Percentiles rank a stretch among this genome's conserved stretches.
Evolutionary conservation across 371 early-diverging fungal species (phyloP).

Genomic region (Mortierella sp.): DNA sequence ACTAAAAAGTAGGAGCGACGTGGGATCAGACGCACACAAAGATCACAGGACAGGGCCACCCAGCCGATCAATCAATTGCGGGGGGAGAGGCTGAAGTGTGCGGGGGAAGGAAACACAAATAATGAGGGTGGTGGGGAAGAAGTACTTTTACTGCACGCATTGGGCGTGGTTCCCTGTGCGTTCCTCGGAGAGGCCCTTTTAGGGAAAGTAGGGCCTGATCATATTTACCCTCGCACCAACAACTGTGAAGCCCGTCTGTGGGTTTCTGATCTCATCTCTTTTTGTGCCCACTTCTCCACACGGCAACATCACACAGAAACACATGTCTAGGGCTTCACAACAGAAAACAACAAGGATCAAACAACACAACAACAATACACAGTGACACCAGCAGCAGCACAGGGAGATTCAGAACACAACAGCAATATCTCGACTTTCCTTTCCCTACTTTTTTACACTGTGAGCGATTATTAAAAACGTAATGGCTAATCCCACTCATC

Average conservation of each 20-base stretch:
- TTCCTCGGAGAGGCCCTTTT: conserved; percentile 11
- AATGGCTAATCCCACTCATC: neutral
- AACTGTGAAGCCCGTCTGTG: conserved; percentile 14
- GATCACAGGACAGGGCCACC: neutral
- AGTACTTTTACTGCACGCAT: neutral
- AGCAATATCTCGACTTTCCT: neutral
- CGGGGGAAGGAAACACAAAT: neutral
- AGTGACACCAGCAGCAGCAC: neutral
- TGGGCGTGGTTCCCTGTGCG: conserved; percentile 13
- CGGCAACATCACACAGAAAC: neutral
- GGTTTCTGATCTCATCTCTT: conserved; percentile 37
- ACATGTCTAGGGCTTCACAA: neutral
- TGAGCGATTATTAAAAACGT: neutral
- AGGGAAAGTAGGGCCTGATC: neutral
- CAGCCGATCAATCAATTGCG: neutral
- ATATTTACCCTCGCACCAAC: conserved; percentile 21
- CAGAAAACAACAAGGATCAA: neutral
- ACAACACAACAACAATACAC: neutral
- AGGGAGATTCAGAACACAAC: neutral
- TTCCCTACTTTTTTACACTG: neutral
- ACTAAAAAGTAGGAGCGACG: neutral
- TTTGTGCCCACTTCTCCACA: conserved; percentile 3
- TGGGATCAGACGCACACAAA: neutral
- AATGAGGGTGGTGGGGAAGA: neutral
- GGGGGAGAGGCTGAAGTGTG: neutral